phyloP scores from a whole-genome alignment of 169 alveolate genomes.

The Eimeria acervulina region DNA sequence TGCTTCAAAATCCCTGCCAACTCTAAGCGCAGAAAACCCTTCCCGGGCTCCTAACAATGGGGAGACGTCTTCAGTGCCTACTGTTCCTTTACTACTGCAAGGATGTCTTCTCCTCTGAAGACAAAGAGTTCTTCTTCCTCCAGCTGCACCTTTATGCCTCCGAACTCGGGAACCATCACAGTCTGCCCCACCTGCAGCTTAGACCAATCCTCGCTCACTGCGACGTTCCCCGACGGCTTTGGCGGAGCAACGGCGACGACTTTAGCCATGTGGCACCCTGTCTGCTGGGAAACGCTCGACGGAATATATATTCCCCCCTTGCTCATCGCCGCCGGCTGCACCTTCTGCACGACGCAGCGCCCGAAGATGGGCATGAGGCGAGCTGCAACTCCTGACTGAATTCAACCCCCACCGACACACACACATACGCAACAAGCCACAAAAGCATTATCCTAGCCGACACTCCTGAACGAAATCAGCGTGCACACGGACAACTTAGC shows the following conservation, averaged over 20 bases:
- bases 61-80: background rate
- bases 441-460: no score
- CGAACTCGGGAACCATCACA: constrained; percentile 94
- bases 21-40: background rate
- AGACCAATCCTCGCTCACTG: constrained; percentile 33
- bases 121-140: constrained; percentile 92
- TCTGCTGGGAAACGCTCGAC: constrained; percentile 89
- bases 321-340: constrained; percentile 88
- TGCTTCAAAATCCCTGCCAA: background rate
- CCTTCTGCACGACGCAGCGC: constrained; percentile 91
- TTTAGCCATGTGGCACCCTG: constrained; percentile 87
- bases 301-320: constrained; percentile 92
- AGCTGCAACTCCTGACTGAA: constrained; percentile 85
- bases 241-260: constrained; percentile 83
- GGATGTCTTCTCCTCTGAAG: constrained; percentile 92
- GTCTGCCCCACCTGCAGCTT: constrained; percentile 91
- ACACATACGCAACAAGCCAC: background rate
- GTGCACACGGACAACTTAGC: background rate
- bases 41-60: background rate
- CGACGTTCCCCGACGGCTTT: constrained; percentile 23
- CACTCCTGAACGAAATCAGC: background rate
- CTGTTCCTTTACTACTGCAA: constrained; percentile 87
- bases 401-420: constrained; percentile 29
- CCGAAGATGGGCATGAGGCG: constrained; percentile 91
- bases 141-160: constrained; percentile 92